These are phyloP conservation scores for Schizopora paradoxa DNA, from an alignment of 1,284 basidiomycete genomes.

Conservation along the genomic window DNA sequence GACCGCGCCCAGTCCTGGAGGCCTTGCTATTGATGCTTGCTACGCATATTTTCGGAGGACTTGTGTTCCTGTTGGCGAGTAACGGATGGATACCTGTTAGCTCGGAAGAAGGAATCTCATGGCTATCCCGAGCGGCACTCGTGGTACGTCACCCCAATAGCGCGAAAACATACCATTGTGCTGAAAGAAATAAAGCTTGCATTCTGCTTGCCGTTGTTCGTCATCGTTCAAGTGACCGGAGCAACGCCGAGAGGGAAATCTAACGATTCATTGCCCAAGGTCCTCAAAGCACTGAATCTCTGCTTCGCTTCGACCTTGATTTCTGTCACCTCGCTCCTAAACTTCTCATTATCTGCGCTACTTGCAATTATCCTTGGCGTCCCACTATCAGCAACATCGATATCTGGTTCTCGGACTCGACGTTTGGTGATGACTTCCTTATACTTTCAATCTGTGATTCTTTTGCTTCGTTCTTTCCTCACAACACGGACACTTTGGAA, in stretches of 20 bases:
- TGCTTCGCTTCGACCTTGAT: slow-evolving; percentile 79
- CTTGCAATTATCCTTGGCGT: slow-evolving; percentile 59
- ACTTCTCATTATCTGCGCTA: slow-evolving; percentile 79
- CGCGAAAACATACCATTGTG: no score
- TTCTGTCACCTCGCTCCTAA: slow-evolving; percentile 80
- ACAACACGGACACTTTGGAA: slow-evolving; percentile 48
- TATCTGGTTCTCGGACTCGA: slow-evolving; percentile 22
- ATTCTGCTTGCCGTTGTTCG: no score
- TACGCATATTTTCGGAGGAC: slow-evolving; percentile 48
- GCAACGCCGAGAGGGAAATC: no score
- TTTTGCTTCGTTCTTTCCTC: slow-evolving; percentile 48
- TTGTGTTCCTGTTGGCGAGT: slow-evolving; percentile 42
- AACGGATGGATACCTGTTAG: slow-evolving; percentile 40
- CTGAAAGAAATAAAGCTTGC: no score
- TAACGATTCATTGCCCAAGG: no score
- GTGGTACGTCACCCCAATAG: no score
- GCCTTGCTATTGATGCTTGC: slow-evolving; percentile 47
- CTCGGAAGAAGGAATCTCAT: no score
- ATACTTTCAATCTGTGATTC: slow-evolving; percentile 46
- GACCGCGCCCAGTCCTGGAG: slow-evolving; percentile 44
- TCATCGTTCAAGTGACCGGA: no score
- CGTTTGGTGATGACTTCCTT: slow-evolving; percentile 35
- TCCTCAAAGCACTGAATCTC: slow-evolving; percentile 70
- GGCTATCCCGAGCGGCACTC: no score
- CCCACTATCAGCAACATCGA: slow-evolving; percentile 44